Percentiles rank a stretch among this genome's conserved stretches.
Evolutionary conservation across 176 grass and related monocot genomes (phyloP).

Genomic region (Bothriochloa decipiens): DNA sequence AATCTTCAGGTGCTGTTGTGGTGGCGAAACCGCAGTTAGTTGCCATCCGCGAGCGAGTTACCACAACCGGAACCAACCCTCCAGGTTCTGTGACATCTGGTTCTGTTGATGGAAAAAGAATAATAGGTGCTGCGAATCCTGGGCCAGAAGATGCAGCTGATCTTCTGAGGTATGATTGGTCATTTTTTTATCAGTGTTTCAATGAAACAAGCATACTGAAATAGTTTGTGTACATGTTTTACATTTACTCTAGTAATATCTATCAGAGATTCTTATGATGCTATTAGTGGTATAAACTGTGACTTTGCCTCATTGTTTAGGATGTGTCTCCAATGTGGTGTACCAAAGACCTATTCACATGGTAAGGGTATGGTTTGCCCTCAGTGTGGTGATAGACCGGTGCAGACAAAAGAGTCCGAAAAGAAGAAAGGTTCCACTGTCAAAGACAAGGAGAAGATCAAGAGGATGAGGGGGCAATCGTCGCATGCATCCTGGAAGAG

Average conservation of each 20-base stretch:
- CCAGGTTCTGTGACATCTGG: conserved; percentile 33
- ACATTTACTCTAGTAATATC: not conserved
- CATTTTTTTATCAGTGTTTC: not conserved
- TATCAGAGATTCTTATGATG: too few relatives aligned
- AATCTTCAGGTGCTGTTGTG: conserved; percentile 76
- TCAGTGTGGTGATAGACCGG: conserved; percentile 64
- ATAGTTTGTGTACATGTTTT: not conserved
- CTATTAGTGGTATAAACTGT: not conserved
- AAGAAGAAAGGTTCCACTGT: conserved; percentile 75
- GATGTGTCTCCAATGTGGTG: conserved; percentile 86
- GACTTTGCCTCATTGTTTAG: conserved; percentile 31
- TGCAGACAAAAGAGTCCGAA: conserved; percentile 56
- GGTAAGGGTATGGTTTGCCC: conserved; percentile 76
- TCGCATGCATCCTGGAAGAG: conserved; percentile 94
- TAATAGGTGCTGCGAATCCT: conserved; percentile 80
- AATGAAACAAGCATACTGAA: not conserved
- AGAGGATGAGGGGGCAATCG: conserved; percentile 91
- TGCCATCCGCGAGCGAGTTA: conserved; percentile 76
- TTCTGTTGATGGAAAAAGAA: conserved; percentile 61
- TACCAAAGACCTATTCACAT: conserved; percentile 92
- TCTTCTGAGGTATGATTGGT: conserved; percentile 72
- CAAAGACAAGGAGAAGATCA: conserved; percentile 94
- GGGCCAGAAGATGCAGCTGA: conserved; percentile 86
- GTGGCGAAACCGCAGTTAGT: conserved; percentile 78
- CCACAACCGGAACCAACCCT: conserved; percentile 37